phyloP scores from a whole-genome alignment of 2,329 filamentous ascomycete species.

The Talaromyces funiculosus region DNA sequence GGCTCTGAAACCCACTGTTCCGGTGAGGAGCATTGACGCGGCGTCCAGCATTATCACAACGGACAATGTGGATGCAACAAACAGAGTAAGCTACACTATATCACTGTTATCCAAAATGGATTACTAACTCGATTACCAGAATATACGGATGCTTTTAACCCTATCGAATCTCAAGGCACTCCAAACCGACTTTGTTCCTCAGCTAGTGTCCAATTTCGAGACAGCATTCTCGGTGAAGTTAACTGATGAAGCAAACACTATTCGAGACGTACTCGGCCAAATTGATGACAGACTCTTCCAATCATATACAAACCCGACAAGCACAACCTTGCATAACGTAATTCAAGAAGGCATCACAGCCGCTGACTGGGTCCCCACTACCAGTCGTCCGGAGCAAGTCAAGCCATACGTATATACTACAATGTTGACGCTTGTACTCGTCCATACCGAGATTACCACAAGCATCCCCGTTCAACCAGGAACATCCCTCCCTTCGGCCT shows the following conservation, averaged over 20 bases:
- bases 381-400: constrained; percentile 62
- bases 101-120: constrained; percentile 14
- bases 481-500: constrained; percentile 62
- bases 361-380: constrained; percentile 63
- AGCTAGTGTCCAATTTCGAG: constrained; percentile 88
- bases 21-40: constrained; percentile 27
- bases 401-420: constrained; percentile 85
- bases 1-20: constrained; percentile 37
- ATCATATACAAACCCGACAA: constrained; percentile 77
- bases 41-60: constrained; percentile 40
- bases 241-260: constrained; percentile 86
- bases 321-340: constrained; percentile 61
- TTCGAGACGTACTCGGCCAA: constrained; percentile 81
- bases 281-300: constrained; percentile 89
- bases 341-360: constrained; percentile 68
- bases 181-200: constrained; percentile 73
- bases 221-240: constrained; percentile 89
- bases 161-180: constrained; percentile 86
- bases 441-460: constrained; percentile 84
- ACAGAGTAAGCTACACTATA: constrained; percentile 41
- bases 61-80: constrained; percentile 49
- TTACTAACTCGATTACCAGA: constrained; percentile 46
- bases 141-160: constrained; percentile 87
- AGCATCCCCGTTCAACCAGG: constrained; percentile 65
- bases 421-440: constrained; percentile 77